These are phyloP conservation scores for Aspergillus novoparasiticus DNA, from an alignment of 2,329 filamentous ascomycete genomes.

Conservation along the genomic window DNA sequence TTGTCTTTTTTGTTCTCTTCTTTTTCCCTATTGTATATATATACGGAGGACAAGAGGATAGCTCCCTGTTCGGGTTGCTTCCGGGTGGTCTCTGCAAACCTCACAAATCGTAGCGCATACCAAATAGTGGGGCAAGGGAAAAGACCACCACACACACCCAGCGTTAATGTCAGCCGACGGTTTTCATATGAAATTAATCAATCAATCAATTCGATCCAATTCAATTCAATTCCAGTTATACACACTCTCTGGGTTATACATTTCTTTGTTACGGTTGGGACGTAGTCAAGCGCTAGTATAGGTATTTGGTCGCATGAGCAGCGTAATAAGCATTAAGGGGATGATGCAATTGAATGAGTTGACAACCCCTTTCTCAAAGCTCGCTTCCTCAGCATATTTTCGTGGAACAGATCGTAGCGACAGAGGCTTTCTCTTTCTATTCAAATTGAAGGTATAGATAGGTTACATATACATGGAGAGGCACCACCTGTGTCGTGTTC, in stretches of 20 bases:
- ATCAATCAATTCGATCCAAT: background rate
- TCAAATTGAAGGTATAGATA: background rate
- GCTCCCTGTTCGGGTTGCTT: constrained; percentile 2
- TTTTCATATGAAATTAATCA: background rate
- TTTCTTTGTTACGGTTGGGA: background rate
- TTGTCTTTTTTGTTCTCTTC: background rate
- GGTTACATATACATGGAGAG: background rate
- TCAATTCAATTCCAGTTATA: background rate
- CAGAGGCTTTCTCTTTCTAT: background rate
- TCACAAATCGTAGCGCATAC: background rate
- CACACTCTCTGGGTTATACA: background rate
- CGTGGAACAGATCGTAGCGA: background rate
- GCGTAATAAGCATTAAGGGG: background rate
- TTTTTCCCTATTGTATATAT: background rate
- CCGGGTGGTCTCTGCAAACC: background rate
- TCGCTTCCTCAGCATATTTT: background rate
- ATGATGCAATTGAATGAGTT: background rate
- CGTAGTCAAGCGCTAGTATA: background rate
- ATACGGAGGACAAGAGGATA: background rate
- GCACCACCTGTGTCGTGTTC: background rate
- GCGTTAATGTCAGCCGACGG: background rate
- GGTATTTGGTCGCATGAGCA: background rate
- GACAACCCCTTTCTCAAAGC: background rate
- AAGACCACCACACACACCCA: background rate
- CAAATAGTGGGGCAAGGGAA: background rate